Evolutionary conservation across 495 filamentous ascomycete species (phyloP), one percentile per base, ranked within the genome.

Genomic region (Baudoinia panamericana): DNA sequence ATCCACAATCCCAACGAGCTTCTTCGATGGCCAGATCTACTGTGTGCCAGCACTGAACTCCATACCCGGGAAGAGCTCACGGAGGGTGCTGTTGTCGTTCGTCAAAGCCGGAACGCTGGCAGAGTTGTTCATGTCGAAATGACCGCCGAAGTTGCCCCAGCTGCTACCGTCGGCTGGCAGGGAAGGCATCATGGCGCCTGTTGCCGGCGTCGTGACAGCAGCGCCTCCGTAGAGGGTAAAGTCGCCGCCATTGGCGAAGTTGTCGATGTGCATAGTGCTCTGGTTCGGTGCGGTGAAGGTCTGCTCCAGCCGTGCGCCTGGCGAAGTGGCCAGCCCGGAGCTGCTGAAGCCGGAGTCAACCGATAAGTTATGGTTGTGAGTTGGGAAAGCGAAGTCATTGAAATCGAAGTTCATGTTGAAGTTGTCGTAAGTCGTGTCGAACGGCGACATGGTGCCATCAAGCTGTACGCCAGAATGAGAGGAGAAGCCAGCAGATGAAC

Each of bases 351-450:
- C 38, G 16, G 39, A 42, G 22, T 28, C 38, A 29, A 31, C 33
- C 13, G 40, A 43, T 26, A 36, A 17, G 41, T 29, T 45, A 34
- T 39, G 41, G 22, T 15, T 23, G 7, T 45, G 38, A n/a, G 55
- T 51, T 31, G 54, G 59, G 25, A 57, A 45, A 24, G 20, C 44
- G 37, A 27, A 33, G 30, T 48, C 36, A 29, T 38, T 45, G 36
- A 47, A 52, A 24, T 46, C 39, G 47, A 56, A 57, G 31, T 41
- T 44, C n/a, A n/a, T n/a, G 31, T 56, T 45, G 47, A 52, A 53
- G 30, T 50, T 53, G n/a, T n/a, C n/a, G n/a, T 22, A 59, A 30
- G 5, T 59, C 52, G 19, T 58, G 47, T 5, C 55, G 57, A 2
- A 55, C 52, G n/a, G 58, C 40, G 52, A 56, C 1, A 43, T 41